phyloP scores from a whole-genome alignment of 1,284 basidiomycete species.

The Mycena sp. region DNA sequence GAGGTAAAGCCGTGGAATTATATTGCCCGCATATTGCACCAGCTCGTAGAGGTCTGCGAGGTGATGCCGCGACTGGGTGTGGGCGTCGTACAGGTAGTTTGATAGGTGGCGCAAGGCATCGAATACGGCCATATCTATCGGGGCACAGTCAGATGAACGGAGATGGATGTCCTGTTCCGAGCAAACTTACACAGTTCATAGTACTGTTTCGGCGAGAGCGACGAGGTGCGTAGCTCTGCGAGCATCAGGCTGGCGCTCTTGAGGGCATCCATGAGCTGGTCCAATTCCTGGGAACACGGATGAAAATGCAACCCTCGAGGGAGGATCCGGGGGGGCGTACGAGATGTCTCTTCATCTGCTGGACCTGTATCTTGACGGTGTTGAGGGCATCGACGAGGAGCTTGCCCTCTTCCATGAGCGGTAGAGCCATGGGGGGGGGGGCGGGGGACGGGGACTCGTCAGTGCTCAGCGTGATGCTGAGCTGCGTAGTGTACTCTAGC shows the following conservation, averaged over 20 bases:
- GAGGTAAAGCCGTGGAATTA: slow-evolving; percentile 93
- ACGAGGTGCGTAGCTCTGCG: slow-evolving; percentile 91
- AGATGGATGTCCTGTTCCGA: slow-evolving; percentile 3
- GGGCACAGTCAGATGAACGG: slow-evolving; percentile 20
- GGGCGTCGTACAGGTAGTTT: slow-evolving; percentile 94
- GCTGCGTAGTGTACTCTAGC: neutral
- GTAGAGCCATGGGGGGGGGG: slow-evolving; percentile 45
- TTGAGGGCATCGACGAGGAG: slow-evolving; percentile 83
- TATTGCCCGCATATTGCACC: slow-evolving; percentile 96
- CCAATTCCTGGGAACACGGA: slow-evolving; percentile 70
- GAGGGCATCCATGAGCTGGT: slow-evolving; percentile 97
- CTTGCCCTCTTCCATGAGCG: slow-evolving; percentile 76
- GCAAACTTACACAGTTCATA: slow-evolving; percentile 88
- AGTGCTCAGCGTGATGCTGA: neutral
- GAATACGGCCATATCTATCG: slow-evolving; percentile 93
- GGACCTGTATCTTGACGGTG: slow-evolving; percentile 92
- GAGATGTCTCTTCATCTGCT: slow-evolving; percentile 93
- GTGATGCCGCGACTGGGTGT: slow-evolving; percentile 88
- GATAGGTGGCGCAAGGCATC: slow-evolving; percentile 93
- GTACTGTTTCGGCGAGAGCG: slow-evolving; percentile 94
- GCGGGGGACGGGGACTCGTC: neutral
- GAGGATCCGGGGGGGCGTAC: slow-evolving; percentile 55
- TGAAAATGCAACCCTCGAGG: slow-evolving; percentile 11
- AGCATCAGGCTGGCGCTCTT: slow-evolving; percentile 97
- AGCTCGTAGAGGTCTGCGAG: slow-evolving; percentile 97